Conservation (phyloP, 1,284 basidiomycete species). For the Vanrija sp. region DNA sequence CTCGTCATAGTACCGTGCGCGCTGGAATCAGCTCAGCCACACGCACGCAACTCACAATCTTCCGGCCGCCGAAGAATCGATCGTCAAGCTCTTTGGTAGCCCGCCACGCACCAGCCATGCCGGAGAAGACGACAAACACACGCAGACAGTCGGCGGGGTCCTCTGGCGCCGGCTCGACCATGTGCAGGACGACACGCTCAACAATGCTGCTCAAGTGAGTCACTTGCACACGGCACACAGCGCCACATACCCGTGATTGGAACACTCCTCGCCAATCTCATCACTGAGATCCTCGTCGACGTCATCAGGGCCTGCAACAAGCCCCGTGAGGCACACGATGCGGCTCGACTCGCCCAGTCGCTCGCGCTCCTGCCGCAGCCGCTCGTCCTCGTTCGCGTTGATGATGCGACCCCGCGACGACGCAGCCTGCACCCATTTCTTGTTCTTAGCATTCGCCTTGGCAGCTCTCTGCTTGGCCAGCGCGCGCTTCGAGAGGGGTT, state of each 20-base stretch:
- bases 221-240: slow-evolving; percentile 6
- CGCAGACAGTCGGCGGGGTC: slow-evolving; percentile 67
- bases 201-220: slow-evolving; percentile 63
- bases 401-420: slow-evolving; percentile 74
- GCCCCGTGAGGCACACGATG: slow-evolving; percentile 80
- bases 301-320: slow-evolving; percentile 74
- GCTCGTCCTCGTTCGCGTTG: slow-evolving; percentile 76
- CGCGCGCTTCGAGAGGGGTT: slow-evolving; percentile 36
- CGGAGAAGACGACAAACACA: slow-evolving; percentile 79
- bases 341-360: slow-evolving; percentile 81
- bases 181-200: slow-evolving; percentile 79
- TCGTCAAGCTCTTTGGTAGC: slow-evolving; percentile 86
- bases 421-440: slow-evolving; percentile 37
- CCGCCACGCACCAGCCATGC: slow-evolving; percentile 89
- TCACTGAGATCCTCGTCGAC: slow-evolving; percentile 78
- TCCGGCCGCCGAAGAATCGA: slow-evolving; percentile 79
- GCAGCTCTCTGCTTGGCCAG: slow-evolving; percentile 38
- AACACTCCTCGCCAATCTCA: slow-evolving; percentile 68
- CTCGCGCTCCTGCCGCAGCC: slow-evolving; percentile 65
- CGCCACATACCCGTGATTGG: slow-evolving; percentile 56
- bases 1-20: too few species aligned
- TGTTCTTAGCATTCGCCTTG: slow-evolving; percentile 39
- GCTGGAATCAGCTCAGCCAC: neutral
- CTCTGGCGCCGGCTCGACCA: slow-evolving; percentile 61
- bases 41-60: slow-evolving; percentile 53